Conservation (phyloP, 164 flowering plant genomes). For the Magnolia changhungtana region DNA sequence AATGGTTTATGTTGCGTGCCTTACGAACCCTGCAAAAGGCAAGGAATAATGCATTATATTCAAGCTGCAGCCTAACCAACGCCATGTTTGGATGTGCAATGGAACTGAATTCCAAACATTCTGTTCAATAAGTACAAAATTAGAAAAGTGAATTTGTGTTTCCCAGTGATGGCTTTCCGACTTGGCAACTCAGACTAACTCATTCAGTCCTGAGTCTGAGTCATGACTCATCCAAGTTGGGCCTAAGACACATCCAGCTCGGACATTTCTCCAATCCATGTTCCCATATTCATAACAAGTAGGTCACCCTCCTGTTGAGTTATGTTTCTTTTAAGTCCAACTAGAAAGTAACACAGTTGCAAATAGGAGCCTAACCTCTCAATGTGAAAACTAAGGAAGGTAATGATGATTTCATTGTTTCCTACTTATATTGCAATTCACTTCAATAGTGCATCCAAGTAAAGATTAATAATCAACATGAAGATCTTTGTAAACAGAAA, state of each 20-base stretch:
- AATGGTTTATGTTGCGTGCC: conserved; percentile 33
- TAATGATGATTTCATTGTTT: neutral
- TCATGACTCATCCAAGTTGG: neutral
- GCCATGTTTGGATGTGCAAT: too few relatives aligned
- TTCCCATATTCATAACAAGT: neutral
- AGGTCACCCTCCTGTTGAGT: neutral
- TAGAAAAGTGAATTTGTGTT: too few relatives aligned
- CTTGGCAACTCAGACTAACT: neutral
- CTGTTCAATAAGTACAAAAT: too few relatives aligned
- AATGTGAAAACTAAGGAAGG: neutral
- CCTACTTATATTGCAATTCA: neutral
- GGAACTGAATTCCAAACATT: too few relatives aligned
- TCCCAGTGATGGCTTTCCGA: neutral
- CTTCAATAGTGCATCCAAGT: neutral
- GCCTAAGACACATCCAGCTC: neutral
- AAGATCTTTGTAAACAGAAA: neutral
- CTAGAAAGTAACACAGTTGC: neutral
- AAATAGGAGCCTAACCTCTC: neutral
- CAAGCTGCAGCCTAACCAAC: neutral
- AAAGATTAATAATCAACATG: neutral
- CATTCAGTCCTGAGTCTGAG: neutral
- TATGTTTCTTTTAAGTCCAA: neutral
- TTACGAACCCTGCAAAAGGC: conserved; percentile 51
- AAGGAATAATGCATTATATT: neutral
- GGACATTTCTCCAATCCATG: neutral